These are phyloP conservation scores for Fraxinus americana DNA, from an alignment of 257 asterid species.

Conservation along the genomic window DNA sequence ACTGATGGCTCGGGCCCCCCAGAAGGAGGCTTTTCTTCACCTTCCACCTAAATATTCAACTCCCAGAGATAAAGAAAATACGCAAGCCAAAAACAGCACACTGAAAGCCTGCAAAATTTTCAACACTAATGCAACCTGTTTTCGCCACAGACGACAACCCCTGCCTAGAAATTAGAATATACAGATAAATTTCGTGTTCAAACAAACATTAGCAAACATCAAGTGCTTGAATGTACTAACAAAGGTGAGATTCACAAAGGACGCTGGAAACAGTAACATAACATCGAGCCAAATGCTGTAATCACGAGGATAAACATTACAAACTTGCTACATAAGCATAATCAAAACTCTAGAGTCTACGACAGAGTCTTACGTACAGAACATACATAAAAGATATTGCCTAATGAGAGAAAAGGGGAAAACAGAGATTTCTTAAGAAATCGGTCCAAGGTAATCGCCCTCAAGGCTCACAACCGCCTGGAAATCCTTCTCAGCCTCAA, in stretches of 20 bases:
- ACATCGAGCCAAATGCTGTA: neutral
- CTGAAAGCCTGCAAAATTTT: neutral
- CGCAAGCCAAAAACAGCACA: neutral
- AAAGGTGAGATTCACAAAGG: neutral
- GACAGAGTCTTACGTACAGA: neutral
- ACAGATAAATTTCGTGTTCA: neutral
- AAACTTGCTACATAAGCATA: neutral
- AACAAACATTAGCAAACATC: neutral
- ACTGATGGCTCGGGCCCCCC: too few relatives aligned
- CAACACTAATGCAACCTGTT: neutral
- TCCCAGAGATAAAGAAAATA: neutral
- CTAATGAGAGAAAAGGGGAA: neutral
- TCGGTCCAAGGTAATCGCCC: slow-evolving; percentile 76
- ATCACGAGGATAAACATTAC: neutral
- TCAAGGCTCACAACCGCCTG: slow-evolving; percentile 70
- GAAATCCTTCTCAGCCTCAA: slow-evolving; percentile 68
- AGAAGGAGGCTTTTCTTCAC: too few relatives aligned
- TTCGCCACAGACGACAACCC: neutral
- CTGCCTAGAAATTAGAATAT: neutral
- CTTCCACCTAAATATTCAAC: too few relatives aligned
- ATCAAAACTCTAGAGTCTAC: neutral
- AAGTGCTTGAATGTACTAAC: neutral
- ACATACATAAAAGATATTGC: neutral
- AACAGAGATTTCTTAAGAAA: slow-evolving; percentile 30
- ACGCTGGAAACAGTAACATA: neutral